Conservation (phyloP, 176 grass and related monocot genomes). For the Lolium perenne region DNA sequence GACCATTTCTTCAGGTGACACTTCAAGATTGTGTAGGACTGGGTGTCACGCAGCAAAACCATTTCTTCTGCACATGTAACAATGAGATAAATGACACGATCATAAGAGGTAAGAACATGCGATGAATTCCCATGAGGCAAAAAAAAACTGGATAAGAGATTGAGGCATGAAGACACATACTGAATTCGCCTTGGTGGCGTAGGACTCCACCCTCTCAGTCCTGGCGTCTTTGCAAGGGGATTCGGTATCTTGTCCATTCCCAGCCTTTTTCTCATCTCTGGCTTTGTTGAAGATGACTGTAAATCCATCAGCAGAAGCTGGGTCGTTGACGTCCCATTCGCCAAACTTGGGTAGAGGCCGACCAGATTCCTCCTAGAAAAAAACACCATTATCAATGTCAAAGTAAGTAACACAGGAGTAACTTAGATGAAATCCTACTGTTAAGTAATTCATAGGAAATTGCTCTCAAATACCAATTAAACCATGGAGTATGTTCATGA, state of each 20-base stretch:
- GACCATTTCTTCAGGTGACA: background rate
- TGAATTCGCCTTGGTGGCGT: slow-evolving; percentile 58
- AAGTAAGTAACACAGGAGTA: background rate
- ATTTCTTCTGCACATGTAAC: slow-evolving; percentile 70
- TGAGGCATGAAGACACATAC: slow-evolving; percentile 32
- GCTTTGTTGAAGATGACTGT: slow-evolving; percentile 98
- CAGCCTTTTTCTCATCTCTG: slow-evolving; percentile 83
- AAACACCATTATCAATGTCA: slow-evolving; percentile 27
- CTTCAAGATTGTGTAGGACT: slow-evolving; percentile 74
- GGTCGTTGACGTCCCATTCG: slow-evolving; percentile 90
- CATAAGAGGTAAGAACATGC: background rate
- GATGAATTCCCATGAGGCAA: background rate
- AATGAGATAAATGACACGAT: background rate
- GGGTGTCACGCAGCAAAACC: slow-evolving; percentile 84
- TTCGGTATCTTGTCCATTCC: slow-evolving; percentile 63
- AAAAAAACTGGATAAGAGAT: background rate
- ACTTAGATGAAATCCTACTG: background rate
- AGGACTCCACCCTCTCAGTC: slow-evolving; percentile 50
- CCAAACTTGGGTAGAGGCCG: slow-evolving; percentile 87
- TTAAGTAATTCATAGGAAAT: background rate
- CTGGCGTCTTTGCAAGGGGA: slow-evolving; percentile 67
- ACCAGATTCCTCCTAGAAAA: slow-evolving; percentile 78
- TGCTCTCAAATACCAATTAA: background rate
- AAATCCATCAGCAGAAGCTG: slow-evolving; percentile 84
- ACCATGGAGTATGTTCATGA: background rate